Evolutionary conservation across 1,139 yeast genomes (phyloP), one percentile per base, ranked within the genome.

Genomic region (Arxiozyma bovina): DNA sequence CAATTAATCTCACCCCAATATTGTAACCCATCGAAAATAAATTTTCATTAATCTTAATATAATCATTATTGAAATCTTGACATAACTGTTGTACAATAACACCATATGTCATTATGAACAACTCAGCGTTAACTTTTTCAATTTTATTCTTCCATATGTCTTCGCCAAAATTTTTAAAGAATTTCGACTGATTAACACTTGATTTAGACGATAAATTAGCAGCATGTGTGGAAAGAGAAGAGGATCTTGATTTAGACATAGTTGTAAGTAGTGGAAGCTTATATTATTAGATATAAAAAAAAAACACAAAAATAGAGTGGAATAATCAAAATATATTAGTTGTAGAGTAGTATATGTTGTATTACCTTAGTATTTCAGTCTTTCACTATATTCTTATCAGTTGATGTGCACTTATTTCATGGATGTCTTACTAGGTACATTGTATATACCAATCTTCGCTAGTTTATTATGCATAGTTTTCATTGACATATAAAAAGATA

Each of bases 21-120:
- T 88, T 90, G 69, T 89, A 88, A 0, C 99, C 99, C 98, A 94
- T 93, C 60, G 81, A 80, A 63, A 85, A 96, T 51, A 94, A 75
- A 67, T 91, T 95, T 54, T 76, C 76, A 69, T 94, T 93, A 53
- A 94, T 96, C 63, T 83, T 83, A 15, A 68, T 70, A 69, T 88
- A 91, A 69, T 91, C 87, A 60, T 82, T 79, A 55, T 83, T 79
- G 68, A 80, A 84, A 66, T 93, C 99, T 57, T 84, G 81, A 67
- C 96, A 90, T 53, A 93, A 74, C 67, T 93, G 98, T n/a, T 96
- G 82, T 51, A 93, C 99, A 48, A 94, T 80, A 2, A 96, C 85
- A 15, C 99, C 99, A 66, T 93, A 93, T 0, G 97, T 91, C 56
- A 93, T 74, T 21, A 96, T 89, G 72, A 93, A 87, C 53, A 93